phyloP scores from a whole-genome alignment of 805 yeast species.

The Starmera dryadoides region DNA sequence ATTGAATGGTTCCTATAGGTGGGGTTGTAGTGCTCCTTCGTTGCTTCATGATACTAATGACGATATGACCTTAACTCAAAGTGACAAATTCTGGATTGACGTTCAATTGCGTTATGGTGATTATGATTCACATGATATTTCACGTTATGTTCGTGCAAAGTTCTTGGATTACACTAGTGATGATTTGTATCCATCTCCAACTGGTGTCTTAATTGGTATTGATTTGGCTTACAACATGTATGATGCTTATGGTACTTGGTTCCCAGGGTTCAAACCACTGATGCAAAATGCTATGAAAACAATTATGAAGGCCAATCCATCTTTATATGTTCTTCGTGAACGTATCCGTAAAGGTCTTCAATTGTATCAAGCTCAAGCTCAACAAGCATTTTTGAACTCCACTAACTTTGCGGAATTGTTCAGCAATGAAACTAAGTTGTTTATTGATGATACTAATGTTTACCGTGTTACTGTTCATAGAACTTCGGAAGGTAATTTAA shows the following conservation, averaged over 20 bases:
- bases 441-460: slow-evolving; percentile 91
- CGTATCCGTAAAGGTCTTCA: slow-evolving; percentile 92
- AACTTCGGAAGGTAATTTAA: slow-evolving; percentile 87
- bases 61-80: slow-evolving; percentile 41
- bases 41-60: slow-evolving; percentile 68
- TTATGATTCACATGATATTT: slow-evolving; percentile 94
- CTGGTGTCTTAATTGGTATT: slow-evolving; percentile 85
- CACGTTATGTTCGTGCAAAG: slow-evolving; percentile 88
- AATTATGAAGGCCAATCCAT: slow-evolving; percentile 92
- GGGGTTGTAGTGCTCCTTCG: slow-evolving; percentile 83
- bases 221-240: slow-evolving; percentile 95
- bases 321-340: slow-evolving; percentile 84
- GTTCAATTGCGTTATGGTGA: slow-evolving; percentile 95
- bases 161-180: slow-evolving; percentile 91
- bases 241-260: slow-evolving; percentile 97
- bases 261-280: slow-evolving; percentile 86
- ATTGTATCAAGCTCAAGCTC: slow-evolving; percentile 88
- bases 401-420: slow-evolving; percentile 87
- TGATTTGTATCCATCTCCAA: slow-evolving; percentile 83
- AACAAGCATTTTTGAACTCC: slow-evolving; percentile 84
- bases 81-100: slow-evolving; percentile 87
- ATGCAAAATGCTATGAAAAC: slow-evolving; percentile 89
- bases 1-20: slow-evolving; percentile 62
- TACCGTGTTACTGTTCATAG: slow-evolving; percentile 88
- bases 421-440: slow-evolving; percentile 73